Conservation (phyloP, 495 filamentous ascomycete genomes). For the Penicillium cinerascens region DNA sequence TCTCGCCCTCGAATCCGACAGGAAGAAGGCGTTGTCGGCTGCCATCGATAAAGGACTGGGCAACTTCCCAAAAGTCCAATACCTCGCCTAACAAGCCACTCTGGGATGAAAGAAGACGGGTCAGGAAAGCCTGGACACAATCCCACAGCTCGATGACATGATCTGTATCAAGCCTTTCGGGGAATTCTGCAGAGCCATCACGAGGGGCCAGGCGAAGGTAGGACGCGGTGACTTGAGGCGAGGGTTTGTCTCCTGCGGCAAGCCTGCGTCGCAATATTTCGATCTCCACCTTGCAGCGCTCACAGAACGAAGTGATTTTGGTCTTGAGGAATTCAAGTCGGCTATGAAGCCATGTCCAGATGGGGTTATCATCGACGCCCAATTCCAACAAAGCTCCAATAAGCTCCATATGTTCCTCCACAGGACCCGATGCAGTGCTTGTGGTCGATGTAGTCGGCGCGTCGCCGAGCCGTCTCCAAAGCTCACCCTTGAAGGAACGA, state of each 20-base stretch:
- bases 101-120: conserved; percentile 61
- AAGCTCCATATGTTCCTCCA: conserved; percentile 84
- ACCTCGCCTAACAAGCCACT: conserved; percentile 84
- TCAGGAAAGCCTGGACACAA: conserved; percentile 67
- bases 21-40: conserved; percentile 79
- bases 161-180: conserved; percentile 61
- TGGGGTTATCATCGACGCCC: conserved; percentile 91
- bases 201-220: conserved; percentile 69
- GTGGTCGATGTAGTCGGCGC: conserved; percentile 45
- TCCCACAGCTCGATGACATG: conserved; percentile 90
- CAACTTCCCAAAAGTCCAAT: conserved; percentile 89
- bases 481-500: conserved; percentile 77
- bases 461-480: conserved; percentile 75
- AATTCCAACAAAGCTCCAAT: conserved; percentile 85
- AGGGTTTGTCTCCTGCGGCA: conserved; percentile 66
- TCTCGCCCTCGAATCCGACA: conserved; percentile 78
- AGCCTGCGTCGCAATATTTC: conserved; percentile 83
- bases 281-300: conserved; percentile 82
- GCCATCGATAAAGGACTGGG: conserved; percentile 85
- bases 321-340: conserved; percentile 83
- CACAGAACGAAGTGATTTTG: conserved; percentile 72
- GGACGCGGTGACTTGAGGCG: conserved; percentile 60
- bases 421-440: conserved; percentile 39
- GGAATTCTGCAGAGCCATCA: conserved; percentile 52
- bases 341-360: conserved; percentile 90